Evolutionary conservation across 169 alveolate genomes (phyloP).

Genomic region (Eimeria necatrix): DNA sequence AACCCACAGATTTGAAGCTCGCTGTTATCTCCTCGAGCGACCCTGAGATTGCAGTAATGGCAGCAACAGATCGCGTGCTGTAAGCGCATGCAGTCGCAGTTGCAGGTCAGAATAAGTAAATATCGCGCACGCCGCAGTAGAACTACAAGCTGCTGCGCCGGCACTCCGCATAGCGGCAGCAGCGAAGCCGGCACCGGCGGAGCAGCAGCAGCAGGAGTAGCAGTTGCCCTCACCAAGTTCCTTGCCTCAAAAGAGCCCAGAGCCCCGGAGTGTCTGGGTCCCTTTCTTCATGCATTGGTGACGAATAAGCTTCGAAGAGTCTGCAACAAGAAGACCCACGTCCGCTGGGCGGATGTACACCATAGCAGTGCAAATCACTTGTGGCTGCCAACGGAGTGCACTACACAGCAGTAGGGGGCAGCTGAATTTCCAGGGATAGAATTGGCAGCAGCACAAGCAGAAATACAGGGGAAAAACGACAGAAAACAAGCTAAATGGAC

Average conservation of each 20-base stretch:
- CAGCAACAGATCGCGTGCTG: background rate
- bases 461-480: too few species aligned
- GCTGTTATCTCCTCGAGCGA: background rate
- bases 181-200: conserved; percentile 9
- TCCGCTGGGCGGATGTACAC: too few species aligned
- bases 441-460: background rate
- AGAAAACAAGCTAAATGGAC: too few species aligned
- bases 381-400: too few species aligned
- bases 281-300: too few species aligned
- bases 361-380: too few species aligned
- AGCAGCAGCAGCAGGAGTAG: conserved; percentile 38
- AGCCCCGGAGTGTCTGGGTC: too few species aligned
- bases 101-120: background rate
- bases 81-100: background rate
- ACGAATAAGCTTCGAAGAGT: too few species aligned
- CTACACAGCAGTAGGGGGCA: background rate
- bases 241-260: background rate
- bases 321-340: too few species aligned
- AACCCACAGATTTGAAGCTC: background rate
- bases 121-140: background rate
- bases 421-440: background rate
- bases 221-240: background rate
- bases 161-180: background rate
- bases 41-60: background rate
- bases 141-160: background rate